These are phyloP conservation scores for Termitomyces sp. DNA, from an alignment of 768 basidiomycete genomes.

Conservation along the genomic window DNA sequence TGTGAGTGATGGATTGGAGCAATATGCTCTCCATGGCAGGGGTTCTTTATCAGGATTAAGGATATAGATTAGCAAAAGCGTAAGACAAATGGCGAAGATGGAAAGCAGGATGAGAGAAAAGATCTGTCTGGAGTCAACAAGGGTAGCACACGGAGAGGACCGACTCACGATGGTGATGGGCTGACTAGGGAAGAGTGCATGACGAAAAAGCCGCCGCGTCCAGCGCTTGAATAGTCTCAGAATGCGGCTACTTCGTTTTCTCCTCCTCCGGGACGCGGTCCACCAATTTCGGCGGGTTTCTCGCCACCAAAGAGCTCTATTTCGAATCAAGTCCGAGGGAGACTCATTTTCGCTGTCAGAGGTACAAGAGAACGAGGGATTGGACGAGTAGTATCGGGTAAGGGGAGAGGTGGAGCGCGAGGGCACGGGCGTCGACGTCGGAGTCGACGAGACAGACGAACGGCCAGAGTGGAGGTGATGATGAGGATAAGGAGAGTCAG, in stretches of 20 bases:
- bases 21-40: conserved; percentile 92
- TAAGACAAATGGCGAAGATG: conserved; percentile 77
- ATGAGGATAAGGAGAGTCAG: conserved; percentile 30
- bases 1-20: conserved; percentile 57
- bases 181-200: conserved; percentile 75
- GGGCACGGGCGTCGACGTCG: conserved; percentile 48
- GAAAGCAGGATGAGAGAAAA: conserved; percentile 73
- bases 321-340: conserved; percentile 39
- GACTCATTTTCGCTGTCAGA: conserved; percentile 65
- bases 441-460: conserved; percentile 36
- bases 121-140: conserved; percentile 35
- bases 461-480: conserved; percentile 30
- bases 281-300: conserved; percentile 56
- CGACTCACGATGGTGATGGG: conserved; percentile 72
- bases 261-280: conserved; percentile 45
- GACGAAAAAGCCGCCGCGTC: conserved; percentile 52
- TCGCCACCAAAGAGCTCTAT: conserved; percentile 33
- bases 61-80: conserved; percentile 84
- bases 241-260: conserved; percentile 42
- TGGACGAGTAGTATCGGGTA: conserved; percentile 46
- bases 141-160: not conserved
- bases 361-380: conserved; percentile 45
- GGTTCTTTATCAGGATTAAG: conserved; percentile 96
- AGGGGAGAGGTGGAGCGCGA: conserved; percentile 60
- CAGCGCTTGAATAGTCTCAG: conserved; percentile 50